Evolutionary conservation across 2,329 filamentous ascomycete species (phyloP), one percentile per base, ranked within the genome.

Genomic region (Anisogramma anomala): DNA sequence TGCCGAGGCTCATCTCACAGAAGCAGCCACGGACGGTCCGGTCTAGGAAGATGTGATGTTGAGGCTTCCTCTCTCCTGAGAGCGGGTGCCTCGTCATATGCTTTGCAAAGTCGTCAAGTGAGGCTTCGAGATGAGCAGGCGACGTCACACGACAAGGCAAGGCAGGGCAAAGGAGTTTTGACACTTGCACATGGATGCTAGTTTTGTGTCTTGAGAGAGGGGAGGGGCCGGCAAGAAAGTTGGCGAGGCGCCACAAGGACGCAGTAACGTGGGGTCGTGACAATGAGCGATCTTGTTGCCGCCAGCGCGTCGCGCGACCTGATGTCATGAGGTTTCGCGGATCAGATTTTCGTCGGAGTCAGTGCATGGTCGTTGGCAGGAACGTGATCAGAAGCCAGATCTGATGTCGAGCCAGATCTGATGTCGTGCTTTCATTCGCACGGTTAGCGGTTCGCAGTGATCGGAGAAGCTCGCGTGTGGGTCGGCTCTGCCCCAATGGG

Each of bases 151-250:
- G 10, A 18, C 7, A 11, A 6, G 27, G 27, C 36, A 17, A 26
- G 36, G 23, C 7, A 38, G 11, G 23, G 6, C n/a, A n/a, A 8
- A 11, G 36, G 13, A 31, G 18, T 11, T 15, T 31, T 31, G 36
- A n/a, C n/a, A n/a, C n/a, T n/a, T n/a, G n/a, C n/a, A 36, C 40
- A 40, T 25, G 26, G 36, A 20, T 43, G 40, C 43, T 46, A 46
- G 43, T 46, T 46, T 26, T 14, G 36, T 23, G 17, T 17, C 10
- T 20, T 11, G 1, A 37, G 35, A 42, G 36, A 38, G 19, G 36
- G 25, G 31, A 35, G 19, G 36, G 25, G 31, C 39, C 38, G 33
- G 5, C 31, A 34, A 25, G 17, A 7, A 17, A 31, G 39, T 34
- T 23, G 31, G 33, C 31, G 35, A 31, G 20, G 32, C 35, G 42